Percentiles rank a stretch among this genome's conserved stretches.
Evolutionary conservation across 139 green algal genomes (phyloP).

Genomic region (Haematococcus sp.): DNA sequence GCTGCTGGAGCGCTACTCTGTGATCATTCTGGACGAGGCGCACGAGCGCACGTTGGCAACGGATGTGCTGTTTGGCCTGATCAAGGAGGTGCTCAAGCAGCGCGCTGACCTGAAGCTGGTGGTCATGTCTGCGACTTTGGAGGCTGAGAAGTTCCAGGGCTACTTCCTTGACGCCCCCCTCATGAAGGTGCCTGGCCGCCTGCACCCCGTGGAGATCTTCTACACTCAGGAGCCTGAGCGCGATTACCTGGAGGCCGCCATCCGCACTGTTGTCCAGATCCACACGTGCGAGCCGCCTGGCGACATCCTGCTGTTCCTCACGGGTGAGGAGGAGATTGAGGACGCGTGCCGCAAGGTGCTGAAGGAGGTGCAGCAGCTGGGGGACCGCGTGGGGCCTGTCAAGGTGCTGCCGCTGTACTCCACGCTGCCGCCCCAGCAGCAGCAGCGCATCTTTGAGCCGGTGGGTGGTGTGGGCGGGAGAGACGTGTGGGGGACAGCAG

Average conservation of each 20-base stretch:
- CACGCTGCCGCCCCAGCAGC: constrained; percentile 90
- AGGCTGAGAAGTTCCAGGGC: constrained; percentile 99
- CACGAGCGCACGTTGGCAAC: constrained; percentile 98
- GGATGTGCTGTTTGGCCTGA: constrained; percentile 97
- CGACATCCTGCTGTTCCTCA: constrained; percentile 98
- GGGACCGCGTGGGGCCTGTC: constrained; percentile 69
- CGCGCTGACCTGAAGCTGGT: constrained; percentile 95
- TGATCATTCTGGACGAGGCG: constrained; percentile 99
- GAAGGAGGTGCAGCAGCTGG: constrained; percentile 68
- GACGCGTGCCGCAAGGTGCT: constrained; percentile 94
- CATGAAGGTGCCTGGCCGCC: constrained; percentile 95
- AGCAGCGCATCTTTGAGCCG: constrained; percentile 96
- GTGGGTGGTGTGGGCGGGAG: constrained; percentile 41
- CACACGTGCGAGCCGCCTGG: constrained; percentile 82
- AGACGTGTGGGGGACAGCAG: too few species aligned
- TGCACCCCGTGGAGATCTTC: constrained; percentile 99
- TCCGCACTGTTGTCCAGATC: constrained; percentile 97
- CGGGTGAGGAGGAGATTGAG: constrained; percentile 99
- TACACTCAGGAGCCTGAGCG: constrained; percentile 98
- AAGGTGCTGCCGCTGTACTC: constrained; percentile 98
- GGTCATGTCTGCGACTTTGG: constrained; percentile 98
- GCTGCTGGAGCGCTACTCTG: constrained; percentile 70
- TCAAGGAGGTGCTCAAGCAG: constrained; percentile 91
- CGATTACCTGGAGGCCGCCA: constrained; percentile 97
- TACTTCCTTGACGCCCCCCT: constrained; percentile 96